These are phyloP conservation scores for Alternaria conjuncta DNA, from an alignment of 2,329 filamentous ascomycete species.

Conservation along the genomic window DNA sequence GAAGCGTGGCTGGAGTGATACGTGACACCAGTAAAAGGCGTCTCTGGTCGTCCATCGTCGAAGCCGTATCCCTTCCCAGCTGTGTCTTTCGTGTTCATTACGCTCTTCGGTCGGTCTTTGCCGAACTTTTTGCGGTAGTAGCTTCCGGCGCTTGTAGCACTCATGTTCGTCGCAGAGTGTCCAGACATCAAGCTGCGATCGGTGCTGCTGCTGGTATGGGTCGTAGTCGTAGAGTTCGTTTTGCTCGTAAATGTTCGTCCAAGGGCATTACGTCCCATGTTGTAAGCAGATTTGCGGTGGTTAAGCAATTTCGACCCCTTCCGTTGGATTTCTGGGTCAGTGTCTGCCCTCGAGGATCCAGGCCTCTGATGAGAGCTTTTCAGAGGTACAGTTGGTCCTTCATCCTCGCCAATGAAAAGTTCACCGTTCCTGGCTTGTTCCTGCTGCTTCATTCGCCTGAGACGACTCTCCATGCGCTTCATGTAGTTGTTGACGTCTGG, in stretches of 20 bases:
- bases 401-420: slow-evolving; percentile 55
- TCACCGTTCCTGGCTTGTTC: slow-evolving; percentile 52
- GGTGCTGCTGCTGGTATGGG: slow-evolving; percentile 71
- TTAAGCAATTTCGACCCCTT: slow-evolving; percentile 52
- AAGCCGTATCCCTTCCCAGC: slow-evolving; percentile 46
- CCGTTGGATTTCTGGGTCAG: slow-evolving; percentile 34
- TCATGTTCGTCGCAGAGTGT: slow-evolving; percentile 85
- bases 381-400: slow-evolving; percentile 66
- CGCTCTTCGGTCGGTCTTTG: slow-evolving; percentile 65
- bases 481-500: slow-evolving; percentile 86
- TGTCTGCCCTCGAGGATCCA: slow-evolving; percentile 45
- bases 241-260: slow-evolving; percentile 86
- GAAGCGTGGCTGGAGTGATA: slow-evolving; percentile 86
- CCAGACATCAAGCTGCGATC: slow-evolving; percentile 93
- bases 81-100: slow-evolving; percentile 62
- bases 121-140: slow-evolving; percentile 75
- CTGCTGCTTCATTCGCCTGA: slow-evolving; percentile 71
- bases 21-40: slow-evolving; percentile 75
- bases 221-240: slow-evolving; percentile 75
- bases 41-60: slow-evolving; percentile 55
- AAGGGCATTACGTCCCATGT: slow-evolving; percentile 72
- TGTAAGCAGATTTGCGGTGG: slow-evolving; percentile 77
- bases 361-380: slow-evolving; percentile 57
- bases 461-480: slow-evolving; percentile 85
- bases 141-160: slow-evolving; percentile 93